These are phyloP conservation scores for Eucalyptus regnans DNA, from an alignment of 345 rosid genomes.

Conservation along the genomic window DNA sequence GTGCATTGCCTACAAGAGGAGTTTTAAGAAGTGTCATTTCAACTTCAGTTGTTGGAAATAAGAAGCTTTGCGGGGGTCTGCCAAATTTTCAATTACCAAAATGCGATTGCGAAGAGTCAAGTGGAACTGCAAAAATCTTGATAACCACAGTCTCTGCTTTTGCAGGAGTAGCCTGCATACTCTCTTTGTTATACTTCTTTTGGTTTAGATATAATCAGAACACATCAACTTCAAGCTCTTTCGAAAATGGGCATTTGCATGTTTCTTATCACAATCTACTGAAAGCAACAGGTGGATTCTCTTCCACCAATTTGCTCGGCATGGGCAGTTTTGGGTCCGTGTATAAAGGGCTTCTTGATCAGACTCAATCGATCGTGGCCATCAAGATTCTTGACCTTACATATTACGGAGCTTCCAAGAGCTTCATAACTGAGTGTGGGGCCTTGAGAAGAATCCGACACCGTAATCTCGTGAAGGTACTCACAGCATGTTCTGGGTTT, in stretches of 20 bases:
- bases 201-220: background rate
- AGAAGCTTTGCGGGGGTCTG: background rate
- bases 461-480: background rate
- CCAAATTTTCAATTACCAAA: background rate
- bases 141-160: background rate
- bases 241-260: background rate
- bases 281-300: fast-evolving
- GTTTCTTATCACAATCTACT: background rate
- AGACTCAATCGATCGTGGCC: background rate
- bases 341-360: background rate
- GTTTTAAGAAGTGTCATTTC: background rate
- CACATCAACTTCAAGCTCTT: background rate
- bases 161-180: background rate
- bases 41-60: background rate
- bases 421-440: background rate
- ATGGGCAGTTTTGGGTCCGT: background rate
- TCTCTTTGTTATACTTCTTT: background rate
- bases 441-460: background rate
- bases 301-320: background rate
- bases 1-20: background rate
- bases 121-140: background rate
- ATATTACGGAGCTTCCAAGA: background rate
- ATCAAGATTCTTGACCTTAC: background rate
- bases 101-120: background rate
- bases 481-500: background rate